Conservation (phyloP, 805 yeast genomes). For the Yarrowia porcina region DNA sequence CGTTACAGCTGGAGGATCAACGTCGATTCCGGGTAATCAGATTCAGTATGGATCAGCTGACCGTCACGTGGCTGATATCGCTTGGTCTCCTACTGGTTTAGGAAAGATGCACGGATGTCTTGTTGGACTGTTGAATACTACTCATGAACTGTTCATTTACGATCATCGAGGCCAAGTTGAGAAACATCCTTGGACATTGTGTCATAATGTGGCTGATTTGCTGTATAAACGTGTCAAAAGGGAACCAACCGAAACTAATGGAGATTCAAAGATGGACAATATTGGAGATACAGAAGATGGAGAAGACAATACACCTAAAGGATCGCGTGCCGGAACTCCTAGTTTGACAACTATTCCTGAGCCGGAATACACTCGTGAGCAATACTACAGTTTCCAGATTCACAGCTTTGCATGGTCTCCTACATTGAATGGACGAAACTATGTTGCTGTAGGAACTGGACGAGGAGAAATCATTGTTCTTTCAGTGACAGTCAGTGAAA, state of each 20-base stretch:
- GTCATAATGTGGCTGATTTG: slow-evolving; percentile 4
- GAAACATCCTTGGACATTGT: slow-evolving; percentile 6
- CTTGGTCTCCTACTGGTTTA: slow-evolving; percentile 14
- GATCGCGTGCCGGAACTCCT: background rate
- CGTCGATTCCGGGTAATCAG: slow-evolving; percentile 19
- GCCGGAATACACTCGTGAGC: background rate
- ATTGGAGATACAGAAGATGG: background rate
- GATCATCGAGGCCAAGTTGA: slow-evolving; percentile 7
- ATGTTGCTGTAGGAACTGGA: slow-evolving; percentile 5
- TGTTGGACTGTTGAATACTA: slow-evolving; percentile 1
- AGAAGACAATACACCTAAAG: background rate
- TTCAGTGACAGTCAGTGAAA: background rate
- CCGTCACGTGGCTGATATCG: slow-evolving; percentile 8
- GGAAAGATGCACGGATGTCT: slow-evolving; percentile 7
- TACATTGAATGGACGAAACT: background rate
- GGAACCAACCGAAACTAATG: background rate
- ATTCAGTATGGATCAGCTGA: slow-evolving; percentile 21
- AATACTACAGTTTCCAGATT: slow-evolving; percentile 10
- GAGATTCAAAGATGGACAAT: background rate
- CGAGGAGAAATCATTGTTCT: background rate
- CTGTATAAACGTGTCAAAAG: background rate
- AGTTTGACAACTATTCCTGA: background rate
- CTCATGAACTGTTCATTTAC: slow-evolving; percentile 16
- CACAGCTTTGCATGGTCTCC: slow-evolving; percentile 23
- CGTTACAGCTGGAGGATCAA: background rate